phyloP scores from a whole-genome alignment of 148 eudicot species.

The Diospyros lotus region DNA sequence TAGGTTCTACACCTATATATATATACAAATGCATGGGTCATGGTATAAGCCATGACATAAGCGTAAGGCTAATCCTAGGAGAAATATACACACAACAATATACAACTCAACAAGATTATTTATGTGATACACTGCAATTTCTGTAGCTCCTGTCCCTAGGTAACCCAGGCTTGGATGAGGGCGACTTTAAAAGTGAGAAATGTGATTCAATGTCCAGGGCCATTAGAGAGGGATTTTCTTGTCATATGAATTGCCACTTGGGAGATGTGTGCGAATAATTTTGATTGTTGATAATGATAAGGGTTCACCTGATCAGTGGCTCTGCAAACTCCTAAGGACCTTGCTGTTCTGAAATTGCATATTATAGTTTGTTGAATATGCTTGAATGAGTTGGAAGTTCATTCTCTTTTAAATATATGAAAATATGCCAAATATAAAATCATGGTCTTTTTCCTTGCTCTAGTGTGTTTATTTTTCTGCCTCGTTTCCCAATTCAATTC shows the following conservation, averaged over 20 bases:
- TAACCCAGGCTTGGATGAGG: not conserved
- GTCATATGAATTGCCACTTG: not conserved
- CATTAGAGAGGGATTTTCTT: no score
- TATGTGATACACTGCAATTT: not conserved
- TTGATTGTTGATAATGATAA: not conserved
- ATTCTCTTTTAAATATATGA: not conserved
- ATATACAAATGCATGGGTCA: no score
- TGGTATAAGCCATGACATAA: no score
- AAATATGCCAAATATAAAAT: not conserved
- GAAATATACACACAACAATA: no score
- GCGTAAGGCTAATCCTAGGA: no score
- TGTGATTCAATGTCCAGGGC: no score
- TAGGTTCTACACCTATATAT: no score
- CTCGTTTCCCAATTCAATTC: not conserved
- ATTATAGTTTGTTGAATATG: not conserved
- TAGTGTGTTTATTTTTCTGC: not conserved
- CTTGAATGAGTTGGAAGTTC: not conserved
- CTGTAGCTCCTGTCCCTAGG: not conserved
- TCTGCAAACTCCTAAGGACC: constrained; percentile 1
- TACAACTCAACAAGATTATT: no score
- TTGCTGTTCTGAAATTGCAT: not conserved
- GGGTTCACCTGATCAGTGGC: not conserved
- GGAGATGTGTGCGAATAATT: not conserved
- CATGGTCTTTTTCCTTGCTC: not conserved
- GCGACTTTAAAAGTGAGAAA: not conserved